Evolutionary conservation across 768 basidiomycete species (phyloP).

Genomic region (Boletus huronensis): DNA sequence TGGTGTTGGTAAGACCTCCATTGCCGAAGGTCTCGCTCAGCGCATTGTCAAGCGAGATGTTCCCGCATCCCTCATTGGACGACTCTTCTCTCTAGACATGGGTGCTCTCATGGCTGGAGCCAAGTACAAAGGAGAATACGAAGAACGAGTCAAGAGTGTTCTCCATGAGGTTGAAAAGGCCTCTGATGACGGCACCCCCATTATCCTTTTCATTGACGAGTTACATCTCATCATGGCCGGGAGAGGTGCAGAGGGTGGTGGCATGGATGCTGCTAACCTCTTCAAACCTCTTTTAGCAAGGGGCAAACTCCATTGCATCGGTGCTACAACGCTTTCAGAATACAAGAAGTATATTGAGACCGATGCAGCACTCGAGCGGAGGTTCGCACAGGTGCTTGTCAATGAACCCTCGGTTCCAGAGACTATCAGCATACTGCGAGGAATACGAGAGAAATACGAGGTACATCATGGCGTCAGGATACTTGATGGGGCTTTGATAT

Average conservation of each 20-base stretch:
- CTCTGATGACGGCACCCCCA: conserved; percentile 65
- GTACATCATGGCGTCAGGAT: conserved; percentile 91
- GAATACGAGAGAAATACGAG: conserved; percentile 92
- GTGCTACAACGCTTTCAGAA: conserved; percentile 90
- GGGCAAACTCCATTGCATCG: conserved; percentile 75
- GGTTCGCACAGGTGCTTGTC: conserved; percentile 91
- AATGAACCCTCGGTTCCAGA: conserved; percentile 89
- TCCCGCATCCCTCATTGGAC: conserved; percentile 65
- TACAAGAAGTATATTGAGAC: conserved; percentile 93
- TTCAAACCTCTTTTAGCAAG: conserved; percentile 91
- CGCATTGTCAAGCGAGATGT: conserved; percentile 94
- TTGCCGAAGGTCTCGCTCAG: conserved; percentile 93
- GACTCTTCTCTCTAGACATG: conserved; percentile 88
- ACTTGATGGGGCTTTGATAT: conserved; percentile 81
- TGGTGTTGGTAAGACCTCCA: conserved; percentile 93
- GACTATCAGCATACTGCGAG: conserved; percentile 90
- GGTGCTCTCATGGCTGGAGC: conserved; percentile 93
- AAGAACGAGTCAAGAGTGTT: conserved; percentile 92
- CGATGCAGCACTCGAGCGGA: conserved; percentile 84
- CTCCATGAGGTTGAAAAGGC: conserved; percentile 92
- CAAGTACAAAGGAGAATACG: conserved; percentile 94
- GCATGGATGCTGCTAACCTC: conserved; percentile 92
- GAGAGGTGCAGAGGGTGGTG: conserved; percentile 74
- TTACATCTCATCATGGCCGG: conserved; percentile 93
- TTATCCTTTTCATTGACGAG: conserved; percentile 96